phyloP scores from a whole-genome alignment of 2,329 filamentous ascomycete species.

The Neopestalotiopsis clavispora region DNA sequence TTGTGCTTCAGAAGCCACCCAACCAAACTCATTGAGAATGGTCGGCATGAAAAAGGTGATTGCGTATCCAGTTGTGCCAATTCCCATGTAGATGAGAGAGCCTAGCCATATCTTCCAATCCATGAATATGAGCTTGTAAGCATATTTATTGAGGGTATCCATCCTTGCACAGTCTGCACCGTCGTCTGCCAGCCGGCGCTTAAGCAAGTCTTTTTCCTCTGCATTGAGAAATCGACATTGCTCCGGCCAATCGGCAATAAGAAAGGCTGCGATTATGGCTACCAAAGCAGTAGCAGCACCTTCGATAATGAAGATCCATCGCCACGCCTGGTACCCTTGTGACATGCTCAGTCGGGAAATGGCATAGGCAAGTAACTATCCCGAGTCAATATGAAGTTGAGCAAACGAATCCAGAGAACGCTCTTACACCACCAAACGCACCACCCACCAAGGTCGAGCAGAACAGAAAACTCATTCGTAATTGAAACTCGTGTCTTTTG shows the following conservation, averaged over 20 bases:
- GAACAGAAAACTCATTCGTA: conserved; percentile 49
- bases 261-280: conserved; percentile 39
- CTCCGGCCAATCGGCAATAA: conserved; percentile 56
- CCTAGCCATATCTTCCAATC: conserved; percentile 48
- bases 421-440: conserved; percentile 45
- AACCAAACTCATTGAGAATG: conserved; percentile 45
- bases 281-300: conserved; percentile 43
- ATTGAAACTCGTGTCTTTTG: conserved; percentile 52
- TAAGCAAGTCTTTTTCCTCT: conserved; percentile 42
- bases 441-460: conserved; percentile 46
- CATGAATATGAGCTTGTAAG: conserved; percentile 35
- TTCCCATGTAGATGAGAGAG: conserved; percentile 35
- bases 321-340: conserved; percentile 49
- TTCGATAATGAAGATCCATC: conserved; percentile 51
- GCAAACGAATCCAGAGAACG: background rate
- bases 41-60: conserved; percentile 46
- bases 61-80: conserved; percentile 37
- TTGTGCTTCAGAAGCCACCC: conserved; percentile 40
- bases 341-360: conserved; percentile 50
- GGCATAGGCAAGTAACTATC: conserved; percentile 50
- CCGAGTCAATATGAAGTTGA: background rate
- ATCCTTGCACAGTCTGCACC: conserved; percentile 32
- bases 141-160: conserved; percentile 35
- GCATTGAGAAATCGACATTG: conserved; percentile 50
- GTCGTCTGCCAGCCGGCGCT: conserved; percentile 35